A percentile compares a stretch with the other conserved stretches of the same genome.
These are phyloP conservation scores for Rosa multiflora DNA, from an alignment of 306 rosid genomes.

Conservation along the genomic window DNA sequence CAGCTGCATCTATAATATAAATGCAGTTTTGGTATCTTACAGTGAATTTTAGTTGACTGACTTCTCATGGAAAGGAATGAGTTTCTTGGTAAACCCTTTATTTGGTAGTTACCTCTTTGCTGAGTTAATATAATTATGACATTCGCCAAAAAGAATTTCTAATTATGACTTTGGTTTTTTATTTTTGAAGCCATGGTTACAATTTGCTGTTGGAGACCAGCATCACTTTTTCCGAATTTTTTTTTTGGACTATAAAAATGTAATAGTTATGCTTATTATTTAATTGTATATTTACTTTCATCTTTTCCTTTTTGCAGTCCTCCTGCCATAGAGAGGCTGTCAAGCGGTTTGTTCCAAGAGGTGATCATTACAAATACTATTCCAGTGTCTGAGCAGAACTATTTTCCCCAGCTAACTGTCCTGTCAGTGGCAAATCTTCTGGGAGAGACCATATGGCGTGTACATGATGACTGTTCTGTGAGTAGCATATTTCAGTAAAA, in stretches of 20 bases:
- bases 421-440: constrained; percentile 94
- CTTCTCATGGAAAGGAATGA: neutral
- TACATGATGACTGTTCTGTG: constrained; percentile 98
- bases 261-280: neutral
- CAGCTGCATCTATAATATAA: neutral
- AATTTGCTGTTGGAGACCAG: neutral
- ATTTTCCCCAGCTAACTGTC: constrained; percentile 89
- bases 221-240: neutral
- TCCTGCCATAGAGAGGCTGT: constrained; percentile 92
- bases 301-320: constrained; percentile 58
- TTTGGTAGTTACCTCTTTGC: neutral
- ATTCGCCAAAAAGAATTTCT: neutral
- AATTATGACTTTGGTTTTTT: neutral
- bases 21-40: neutral
- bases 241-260: neutral
- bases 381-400: constrained; percentile 77
- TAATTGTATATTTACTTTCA: neutral
- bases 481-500: constrained; percentile 72
- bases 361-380: constrained; percentile 90
- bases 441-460: constrained; percentile 99
- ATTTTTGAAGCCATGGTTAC: neutral
- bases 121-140: neutral
- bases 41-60: neutral
- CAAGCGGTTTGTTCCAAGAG: constrained; percentile 92
- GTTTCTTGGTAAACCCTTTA: neutral